Evolutionary conservation across 768 basidiomycete genomes (phyloP), one percentile per base, ranked within the genome.

Genomic region (Erythrobasidium yunnanense): DNA sequence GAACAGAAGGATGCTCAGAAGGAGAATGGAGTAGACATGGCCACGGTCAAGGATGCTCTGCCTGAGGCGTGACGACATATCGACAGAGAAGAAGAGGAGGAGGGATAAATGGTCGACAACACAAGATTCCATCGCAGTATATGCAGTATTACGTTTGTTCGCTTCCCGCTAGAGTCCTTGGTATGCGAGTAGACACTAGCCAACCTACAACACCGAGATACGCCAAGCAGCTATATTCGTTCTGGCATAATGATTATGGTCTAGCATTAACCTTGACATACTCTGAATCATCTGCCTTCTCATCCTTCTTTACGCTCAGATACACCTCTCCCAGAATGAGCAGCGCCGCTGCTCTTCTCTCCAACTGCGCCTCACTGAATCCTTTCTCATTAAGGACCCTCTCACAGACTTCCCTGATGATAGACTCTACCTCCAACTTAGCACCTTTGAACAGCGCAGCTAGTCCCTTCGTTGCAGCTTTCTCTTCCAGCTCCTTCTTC

Each of bases 381-480:
- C 33, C 33, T 49, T 49, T 55, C 32, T 70, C 56, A 33, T 62
- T 65, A 4, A 92, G 79, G 18, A 92, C 79, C 23, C 84, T 82
- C 69, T 92, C 90, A 73, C 90, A 92, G 0, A 86, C 87, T 75
- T 92, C 90, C 17, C 90, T 84, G 4, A 93, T 77, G 42, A 93
- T 83, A 3, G 88, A 88, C 74, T 93, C 89, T 58, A 92, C 82
- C 74, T 93, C 90, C 27, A 93, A 84, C 75, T 91, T 92, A 18
- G 90, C 84, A 3, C 90, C 90, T 81, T 91, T 92, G 82, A 92
- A 92, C 30, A 92, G 77, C 0, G 90, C 88, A 71, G 90, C 87
- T 0, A 92, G 75, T 13, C 88, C 90, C 62, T 69, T 92, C 78
- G 92, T 90, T 0, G 90, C 90, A 0, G 90, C 90, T 72, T 90